Conservation (phyloP, 2,329 filamentous ascomycete species). For the Pseudogymnoascus sp. region DNA sequence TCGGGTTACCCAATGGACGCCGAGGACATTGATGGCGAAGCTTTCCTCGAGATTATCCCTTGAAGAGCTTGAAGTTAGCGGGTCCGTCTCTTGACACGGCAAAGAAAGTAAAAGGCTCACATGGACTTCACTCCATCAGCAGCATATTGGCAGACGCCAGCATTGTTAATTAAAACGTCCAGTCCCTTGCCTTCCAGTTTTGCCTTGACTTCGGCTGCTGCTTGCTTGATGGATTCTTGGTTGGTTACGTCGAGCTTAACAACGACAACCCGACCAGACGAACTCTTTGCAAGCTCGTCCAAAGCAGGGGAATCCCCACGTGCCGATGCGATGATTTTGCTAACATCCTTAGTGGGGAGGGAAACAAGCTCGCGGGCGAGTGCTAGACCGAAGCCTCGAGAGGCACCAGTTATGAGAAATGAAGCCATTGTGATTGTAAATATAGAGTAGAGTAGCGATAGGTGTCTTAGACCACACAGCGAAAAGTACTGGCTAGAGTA, state of each 20-base stretch:
- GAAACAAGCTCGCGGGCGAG: slow-evolving; percentile 26
- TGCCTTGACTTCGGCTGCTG: slow-evolving; percentile 28
- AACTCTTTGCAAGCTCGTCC: slow-evolving; percentile 29
- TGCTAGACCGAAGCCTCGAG: slow-evolving; percentile 32
- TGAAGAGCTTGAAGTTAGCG: neutral
- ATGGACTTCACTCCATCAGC: slow-evolving; percentile 13
- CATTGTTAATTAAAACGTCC: slow-evolving; percentile 42
- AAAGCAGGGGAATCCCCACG: slow-evolving; percentile 32
- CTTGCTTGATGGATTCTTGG: slow-evolving; percentile 29
- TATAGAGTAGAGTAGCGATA: neutral
- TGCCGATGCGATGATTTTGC: slow-evolving; percentile 35
- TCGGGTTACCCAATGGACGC: slow-evolving; percentile 34
- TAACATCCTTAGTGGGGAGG: slow-evolving; percentile 30
- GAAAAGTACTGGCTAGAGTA: neutral
- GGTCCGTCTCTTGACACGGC: neutral
- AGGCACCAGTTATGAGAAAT: slow-evolving; percentile 33
- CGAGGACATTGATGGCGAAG: slow-evolving; percentile 33
- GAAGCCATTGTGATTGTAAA: slow-evolving; percentile 25
- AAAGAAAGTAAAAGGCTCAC: neutral
- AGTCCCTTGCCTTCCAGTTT: slow-evolving; percentile 34
- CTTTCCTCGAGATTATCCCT: slow-evolving; percentile 25
- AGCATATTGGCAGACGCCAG: slow-evolving; percentile 26
- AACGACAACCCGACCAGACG: slow-evolving; percentile 30
- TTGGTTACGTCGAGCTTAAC: slow-evolving; percentile 35
- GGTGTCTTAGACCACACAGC: neutral